Evolutionary conservation across 441 rosid genomes (phyloP).

Genomic region (Geranium incanum): DNA sequence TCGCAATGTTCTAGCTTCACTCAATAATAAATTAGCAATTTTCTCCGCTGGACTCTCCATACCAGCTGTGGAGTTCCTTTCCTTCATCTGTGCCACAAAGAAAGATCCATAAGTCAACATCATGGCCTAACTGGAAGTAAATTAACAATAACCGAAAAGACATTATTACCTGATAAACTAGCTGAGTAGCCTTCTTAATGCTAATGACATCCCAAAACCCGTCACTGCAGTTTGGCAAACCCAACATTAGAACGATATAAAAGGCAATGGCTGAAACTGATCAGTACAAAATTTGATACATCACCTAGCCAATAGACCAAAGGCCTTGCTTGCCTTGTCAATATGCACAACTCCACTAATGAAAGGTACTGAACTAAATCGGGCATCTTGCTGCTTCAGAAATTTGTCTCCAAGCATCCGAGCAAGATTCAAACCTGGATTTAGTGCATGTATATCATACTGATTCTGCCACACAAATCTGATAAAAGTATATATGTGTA

Average conservation of each 20-base stretch:
- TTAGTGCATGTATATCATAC: not conserved
- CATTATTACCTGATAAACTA: slow-evolving; percentile 53
- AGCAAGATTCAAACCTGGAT: slow-evolving; percentile 79
- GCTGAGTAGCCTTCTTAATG: slow-evolving; percentile 63
- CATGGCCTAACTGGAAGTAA: not conserved
- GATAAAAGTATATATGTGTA: not conserved
- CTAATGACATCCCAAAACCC: slow-evolving; percentile 93
- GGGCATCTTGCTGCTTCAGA: slow-evolving; percentile 76
- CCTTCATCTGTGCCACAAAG: slow-evolving; percentile 39
- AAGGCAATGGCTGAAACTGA: too few species aligned
- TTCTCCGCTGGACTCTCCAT: slow-evolving; percentile 52
- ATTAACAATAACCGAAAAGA: not conserved
- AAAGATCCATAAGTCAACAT: too few species aligned
- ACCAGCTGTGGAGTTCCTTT: slow-evolving; percentile 23
- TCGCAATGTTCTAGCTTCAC: slow-evolving; percentile 75
- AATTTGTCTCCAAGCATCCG: slow-evolving; percentile 98
- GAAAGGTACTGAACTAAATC: slow-evolving; percentile 82
- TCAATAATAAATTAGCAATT: slow-evolving; percentile 64
- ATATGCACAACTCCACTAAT: slow-evolving; percentile 65
- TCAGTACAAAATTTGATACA: too few species aligned
- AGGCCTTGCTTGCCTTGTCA: slow-evolving; percentile 42
- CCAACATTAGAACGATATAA: not conserved
- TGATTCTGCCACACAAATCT: not conserved
- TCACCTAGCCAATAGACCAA: slow-evolving; percentile 82
- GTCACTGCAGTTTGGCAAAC: slow-evolving; percentile 47